Conservation (phyloP, 495 filamentous ascomycete genomes). For the Clavariopsis aquatica region DNA sequence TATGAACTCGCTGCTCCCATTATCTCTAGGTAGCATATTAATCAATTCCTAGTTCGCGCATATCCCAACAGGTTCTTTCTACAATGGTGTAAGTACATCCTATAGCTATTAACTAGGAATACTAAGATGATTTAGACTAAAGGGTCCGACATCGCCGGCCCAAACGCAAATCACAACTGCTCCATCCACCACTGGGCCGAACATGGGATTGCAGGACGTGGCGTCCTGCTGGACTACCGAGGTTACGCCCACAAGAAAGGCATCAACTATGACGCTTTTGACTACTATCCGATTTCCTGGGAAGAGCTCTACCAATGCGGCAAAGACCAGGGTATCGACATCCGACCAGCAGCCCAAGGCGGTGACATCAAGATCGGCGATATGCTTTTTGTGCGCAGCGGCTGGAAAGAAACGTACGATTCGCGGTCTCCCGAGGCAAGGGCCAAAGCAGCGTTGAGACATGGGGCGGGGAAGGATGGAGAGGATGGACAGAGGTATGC, state of each 20-base stretch:
- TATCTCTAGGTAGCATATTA: neutral
- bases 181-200: conserved; percentile 55
- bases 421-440: conserved; percentile 47
- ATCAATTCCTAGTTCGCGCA: conserved; percentile 35
- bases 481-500: conserved; percentile 54
- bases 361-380: conserved; percentile 66
- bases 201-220: conserved; percentile 59
- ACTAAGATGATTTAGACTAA: conserved; percentile 40
- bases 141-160: conserved; percentile 55
- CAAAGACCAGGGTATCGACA: conserved; percentile 57
- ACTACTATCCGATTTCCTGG: conserved; percentile 58
- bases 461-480: conserved; percentile 30
- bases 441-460: conserved; percentile 47
- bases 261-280: conserved; percentile 58
- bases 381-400: conserved; percentile 67
- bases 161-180: conserved; percentile 54
- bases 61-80: conserved; percentile 49
- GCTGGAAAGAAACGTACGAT: conserved; percentile 62
- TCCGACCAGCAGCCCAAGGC: conserved; percentile 54
- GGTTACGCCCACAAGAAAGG: conserved; percentile 51
- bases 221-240: conserved; percentile 61
- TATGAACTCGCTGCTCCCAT: conserved; percentile 29
- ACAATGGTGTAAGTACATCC: conserved; percentile 48
- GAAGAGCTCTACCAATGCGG: conserved; percentile 61
- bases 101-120: neutral